Evolutionary conservation across 306 rosid species (phyloP).

Genomic region (Purshia tridentata): DNA sequence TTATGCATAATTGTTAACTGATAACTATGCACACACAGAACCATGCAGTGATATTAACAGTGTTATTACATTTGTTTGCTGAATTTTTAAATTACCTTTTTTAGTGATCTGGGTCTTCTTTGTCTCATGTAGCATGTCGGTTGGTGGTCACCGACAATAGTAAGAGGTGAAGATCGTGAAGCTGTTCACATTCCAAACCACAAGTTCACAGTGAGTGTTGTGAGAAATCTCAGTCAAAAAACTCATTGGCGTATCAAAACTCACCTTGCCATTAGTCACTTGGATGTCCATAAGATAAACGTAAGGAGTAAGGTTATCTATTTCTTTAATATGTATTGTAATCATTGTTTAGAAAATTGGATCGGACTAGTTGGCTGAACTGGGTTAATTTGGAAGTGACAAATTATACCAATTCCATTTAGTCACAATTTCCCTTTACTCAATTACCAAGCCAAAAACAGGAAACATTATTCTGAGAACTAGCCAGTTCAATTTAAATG

Average conservation of each 20-base stretch:
- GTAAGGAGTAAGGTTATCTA: conserved; percentile 42
- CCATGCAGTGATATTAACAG: not conserved
- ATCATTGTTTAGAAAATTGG: too few species aligned
- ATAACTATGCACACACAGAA: not conserved
- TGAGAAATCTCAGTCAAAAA: conserved; percentile 87
- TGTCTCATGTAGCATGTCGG: conserved; percentile 79
- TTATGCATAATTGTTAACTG: not conserved
- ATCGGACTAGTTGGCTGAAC: too few species aligned
- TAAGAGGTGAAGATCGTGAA: conserved; percentile 98
- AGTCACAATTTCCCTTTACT: too few species aligned
- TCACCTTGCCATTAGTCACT: conserved; percentile 86
- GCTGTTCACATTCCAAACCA: conserved; percentile 98
- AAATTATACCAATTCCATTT: too few species aligned
- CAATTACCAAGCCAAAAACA: too few species aligned
- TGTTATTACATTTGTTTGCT: not conserved
- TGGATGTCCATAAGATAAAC: conserved; percentile 84
- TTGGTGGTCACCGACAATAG: conserved; percentile 98
- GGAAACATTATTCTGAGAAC: too few species aligned
- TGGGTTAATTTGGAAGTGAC: too few species aligned
- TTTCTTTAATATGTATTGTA: conserved; percentile 11
- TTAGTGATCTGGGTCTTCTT: conserved; percentile 24
- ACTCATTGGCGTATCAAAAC: conserved; percentile 98
- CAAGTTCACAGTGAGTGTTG: conserved; percentile 85
- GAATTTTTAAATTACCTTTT: conserved; percentile 8
- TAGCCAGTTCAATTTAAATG: too few species aligned